A percentile compares a stretch with the other conserved stretches of the same genome.
Conservation (phyloP, 2,329 filamentous ascomycete genomes). For the Aspergillus sp. region DNA sequence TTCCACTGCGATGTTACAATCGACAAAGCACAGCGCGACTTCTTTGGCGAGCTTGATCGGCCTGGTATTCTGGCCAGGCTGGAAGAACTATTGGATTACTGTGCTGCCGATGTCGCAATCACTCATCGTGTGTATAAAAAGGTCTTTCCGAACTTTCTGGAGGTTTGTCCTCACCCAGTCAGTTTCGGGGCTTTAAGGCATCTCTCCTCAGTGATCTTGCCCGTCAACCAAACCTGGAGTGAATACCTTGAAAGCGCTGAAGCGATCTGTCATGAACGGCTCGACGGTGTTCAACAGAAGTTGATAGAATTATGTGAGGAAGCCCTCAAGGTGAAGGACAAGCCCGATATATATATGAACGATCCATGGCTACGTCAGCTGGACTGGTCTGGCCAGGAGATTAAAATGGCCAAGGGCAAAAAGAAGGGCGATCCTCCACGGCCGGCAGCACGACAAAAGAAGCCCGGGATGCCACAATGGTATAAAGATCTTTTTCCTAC, state of each 20-base stretch:
- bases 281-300: constrained; percentile 68
- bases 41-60: constrained; percentile 75
- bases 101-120: constrained; percentile 84
- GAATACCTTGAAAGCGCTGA: constrained; percentile 77
- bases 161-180: constrained; percentile 90
- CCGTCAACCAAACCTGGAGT: constrained; percentile 81
- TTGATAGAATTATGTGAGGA: constrained; percentile 65
- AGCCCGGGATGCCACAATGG: constrained; percentile 90
- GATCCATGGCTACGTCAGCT: constrained; percentile 91
- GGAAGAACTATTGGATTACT: constrained; percentile 83
- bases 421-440: constrained; percentile 73
- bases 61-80: constrained; percentile 61
- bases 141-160: constrained; percentile 81
- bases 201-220: constrained; percentile 85
- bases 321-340: constrained; percentile 64
- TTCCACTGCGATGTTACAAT: constrained; percentile 90
- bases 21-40: constrained; percentile 78
- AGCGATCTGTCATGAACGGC: constrained; percentile 68
- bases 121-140: constrained; percentile 92
- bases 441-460: constrained; percentile 77
- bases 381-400: constrained; percentile 89
- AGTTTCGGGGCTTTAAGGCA: constrained; percentile 92
- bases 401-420: constrained; percentile 85
- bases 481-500: constrained; percentile 83
- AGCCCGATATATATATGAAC: constrained; percentile 59